Percentiles rank a stretch among this genome's conserved stretches.
Conservation (phyloP, 148 eudicot species). For the Dianthus caryophyllus region DNA sequence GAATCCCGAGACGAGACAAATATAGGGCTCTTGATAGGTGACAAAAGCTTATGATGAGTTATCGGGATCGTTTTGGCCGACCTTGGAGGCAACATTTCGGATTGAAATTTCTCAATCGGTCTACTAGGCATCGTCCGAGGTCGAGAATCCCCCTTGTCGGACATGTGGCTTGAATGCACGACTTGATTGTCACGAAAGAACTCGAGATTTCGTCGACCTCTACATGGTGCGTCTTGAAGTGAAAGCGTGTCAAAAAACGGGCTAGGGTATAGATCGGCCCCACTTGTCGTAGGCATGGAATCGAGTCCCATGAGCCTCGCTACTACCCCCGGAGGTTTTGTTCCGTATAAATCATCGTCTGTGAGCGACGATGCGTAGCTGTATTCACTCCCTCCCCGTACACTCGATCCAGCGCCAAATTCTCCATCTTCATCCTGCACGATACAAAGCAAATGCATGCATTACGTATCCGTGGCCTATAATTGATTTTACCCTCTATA, state of each 20-base stretch:
- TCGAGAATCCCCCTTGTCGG: slow-evolving; percentile 38
- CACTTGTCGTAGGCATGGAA: slow-evolving; percentile 61
- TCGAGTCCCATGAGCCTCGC: slow-evolving; percentile 97
- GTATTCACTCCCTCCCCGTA: slow-evolving; percentile 69
- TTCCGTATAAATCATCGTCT: slow-evolving; percentile 64
- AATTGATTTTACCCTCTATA: not conserved
- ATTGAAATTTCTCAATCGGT: slow-evolving; percentile 80
- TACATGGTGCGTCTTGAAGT: slow-evolving; percentile 43
- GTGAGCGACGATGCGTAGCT: slow-evolving; percentile 84
- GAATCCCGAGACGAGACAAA: slow-evolving; percentile 61
- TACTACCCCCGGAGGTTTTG: slow-evolving; percentile 75
- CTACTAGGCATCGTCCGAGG: slow-evolving; percentile 40
- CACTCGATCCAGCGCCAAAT: slow-evolving; percentile 41
- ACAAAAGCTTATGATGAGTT: slow-evolving; percentile 83
- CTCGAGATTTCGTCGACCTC: slow-evolving; percentile 42
- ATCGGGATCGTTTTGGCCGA: slow-evolving; percentile 84
- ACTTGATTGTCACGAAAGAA: slow-evolving; percentile 37
- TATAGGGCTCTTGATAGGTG: slow-evolving; percentile 79
- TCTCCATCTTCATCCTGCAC: slow-evolving; percentile 71
- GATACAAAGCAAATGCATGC: not conserved
- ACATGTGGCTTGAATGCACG: slow-evolving; percentile 34
- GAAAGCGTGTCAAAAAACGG: slow-evolving; percentile 65
- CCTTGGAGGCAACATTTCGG: slow-evolving; percentile 76
- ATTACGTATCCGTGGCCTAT: not conserved
- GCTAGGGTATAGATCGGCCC: slow-evolving; percentile 46